Conservation (phyloP, 768 basidiomycete species). For the Sutorius australiensis region DNA sequence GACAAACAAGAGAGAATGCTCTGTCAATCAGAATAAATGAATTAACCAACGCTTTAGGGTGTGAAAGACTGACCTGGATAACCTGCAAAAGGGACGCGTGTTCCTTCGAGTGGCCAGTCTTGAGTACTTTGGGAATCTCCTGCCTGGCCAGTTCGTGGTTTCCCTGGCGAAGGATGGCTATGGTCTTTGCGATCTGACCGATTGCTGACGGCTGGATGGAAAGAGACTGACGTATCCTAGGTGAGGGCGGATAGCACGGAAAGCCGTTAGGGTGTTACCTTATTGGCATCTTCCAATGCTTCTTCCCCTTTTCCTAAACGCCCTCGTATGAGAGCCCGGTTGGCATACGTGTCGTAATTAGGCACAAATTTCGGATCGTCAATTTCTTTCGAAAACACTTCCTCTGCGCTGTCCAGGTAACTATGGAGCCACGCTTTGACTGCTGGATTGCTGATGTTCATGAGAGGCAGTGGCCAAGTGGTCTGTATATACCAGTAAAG, state of each 20-base stretch:
- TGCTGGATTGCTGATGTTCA: constrained; percentile 16
- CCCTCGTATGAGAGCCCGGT: constrained; percentile 13
- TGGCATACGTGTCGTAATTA: constrained; percentile 9
- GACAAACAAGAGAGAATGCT: constrained; percentile 12
- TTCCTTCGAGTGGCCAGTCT: background rate
- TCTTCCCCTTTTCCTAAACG: background rate
- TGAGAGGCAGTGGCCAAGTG: constrained; percentile 10
- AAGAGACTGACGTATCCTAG: constrained; percentile 7
- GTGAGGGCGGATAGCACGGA: background rate
- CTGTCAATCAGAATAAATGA: background rate
- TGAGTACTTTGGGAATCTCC: constrained; percentile 1
- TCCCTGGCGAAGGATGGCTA: constrained; percentile 5
- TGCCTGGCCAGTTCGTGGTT: background rate
- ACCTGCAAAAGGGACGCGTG: constrained; percentile 4
- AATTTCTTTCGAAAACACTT: constrained; percentile 11
- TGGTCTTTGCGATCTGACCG: constrained; percentile 12
- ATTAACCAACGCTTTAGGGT: background rate
- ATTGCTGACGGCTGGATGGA: constrained; percentile 9
- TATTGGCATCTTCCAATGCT: constrained; percentile 12
- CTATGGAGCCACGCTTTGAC: constrained; percentile 19
- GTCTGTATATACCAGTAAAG: background rate
- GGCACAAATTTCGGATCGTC: background rate
- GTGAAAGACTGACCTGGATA: constrained; percentile 7
- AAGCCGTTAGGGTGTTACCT: background rate
- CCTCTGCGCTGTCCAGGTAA: constrained; percentile 5